A percentile compares a stretch with the other conserved stretches of the same genome.
Evolutionary conservation across 2,329 filamentous ascomycete species (phyloP).

Genomic region (Cladophialophora carrionii): DNA sequence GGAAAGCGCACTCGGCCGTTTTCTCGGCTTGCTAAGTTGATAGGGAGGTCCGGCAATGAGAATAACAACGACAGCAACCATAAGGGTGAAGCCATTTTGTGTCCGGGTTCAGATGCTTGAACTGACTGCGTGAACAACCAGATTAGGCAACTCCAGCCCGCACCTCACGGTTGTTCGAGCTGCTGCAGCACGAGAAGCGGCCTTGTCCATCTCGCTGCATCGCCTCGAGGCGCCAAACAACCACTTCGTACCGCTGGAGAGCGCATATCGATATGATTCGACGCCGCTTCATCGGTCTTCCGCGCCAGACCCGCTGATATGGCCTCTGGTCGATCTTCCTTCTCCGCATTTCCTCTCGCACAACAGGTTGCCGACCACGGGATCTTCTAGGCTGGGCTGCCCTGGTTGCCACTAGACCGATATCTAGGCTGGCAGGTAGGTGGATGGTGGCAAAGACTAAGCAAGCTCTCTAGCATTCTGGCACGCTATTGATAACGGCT

Average conservation of each 20-base stretch:
- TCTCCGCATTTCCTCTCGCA: background rate
- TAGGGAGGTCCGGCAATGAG: background rate
- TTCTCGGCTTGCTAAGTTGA: conserved; percentile 18
- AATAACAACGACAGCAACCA: background rate
- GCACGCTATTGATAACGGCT: background rate
- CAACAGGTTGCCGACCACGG: background rate
- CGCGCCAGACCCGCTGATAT: conserved; percentile 5
- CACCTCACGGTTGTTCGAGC: background rate
- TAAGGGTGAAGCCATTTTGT: background rate
- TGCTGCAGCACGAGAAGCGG: background rate
- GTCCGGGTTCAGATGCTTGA: background rate
- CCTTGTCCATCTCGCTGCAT: background rate
- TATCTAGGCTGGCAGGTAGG: background rate
- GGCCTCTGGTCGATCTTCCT: conserved; percentile 4
- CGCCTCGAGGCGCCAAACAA: background rate
- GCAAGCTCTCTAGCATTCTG: background rate
- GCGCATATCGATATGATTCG: conserved; percentile 19
- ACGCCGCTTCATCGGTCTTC: conserved; percentile 5
- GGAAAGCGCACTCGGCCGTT: conserved; percentile 23
- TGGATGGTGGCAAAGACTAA: background rate
- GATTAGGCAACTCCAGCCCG: conserved; percentile 13
- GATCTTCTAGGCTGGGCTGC: background rate
- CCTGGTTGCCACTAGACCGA: background rate
- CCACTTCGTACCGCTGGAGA: background rate
- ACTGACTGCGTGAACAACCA: background rate